Evolutionary conservation across 2,329 filamentous ascomycete genomes (phyloP).

Genomic region (Aspergillus phoenicis): DNA sequence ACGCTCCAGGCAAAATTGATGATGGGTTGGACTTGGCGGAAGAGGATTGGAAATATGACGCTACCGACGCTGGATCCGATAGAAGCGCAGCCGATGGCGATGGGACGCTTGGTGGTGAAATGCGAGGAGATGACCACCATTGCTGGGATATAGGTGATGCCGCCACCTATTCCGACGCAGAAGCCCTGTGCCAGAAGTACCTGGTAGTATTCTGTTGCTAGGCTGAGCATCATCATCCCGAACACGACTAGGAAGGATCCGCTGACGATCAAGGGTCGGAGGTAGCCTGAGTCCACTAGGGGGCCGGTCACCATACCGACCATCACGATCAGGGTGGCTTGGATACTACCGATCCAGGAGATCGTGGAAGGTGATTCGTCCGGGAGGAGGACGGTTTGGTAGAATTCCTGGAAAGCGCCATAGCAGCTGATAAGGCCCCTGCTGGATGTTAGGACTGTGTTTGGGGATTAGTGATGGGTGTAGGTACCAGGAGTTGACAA

Average conservation of each 20-base stretch:
- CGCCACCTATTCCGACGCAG: conserved; percentile 35
- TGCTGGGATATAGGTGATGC: conserved; percentile 36
- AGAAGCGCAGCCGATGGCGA: conserved; percentile 60
- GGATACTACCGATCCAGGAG: conserved; percentile 52
- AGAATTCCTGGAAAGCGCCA: conserved; percentile 54
- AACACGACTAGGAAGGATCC: conserved; percentile 46
- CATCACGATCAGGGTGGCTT: conserved; percentile 51
- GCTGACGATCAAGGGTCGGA: conserved; percentile 43
- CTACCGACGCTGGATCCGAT: conserved; percentile 62
- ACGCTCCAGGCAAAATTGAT: conserved; percentile 64
- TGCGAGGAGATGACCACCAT: conserved; percentile 34
- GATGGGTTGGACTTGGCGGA: conserved; percentile 55
- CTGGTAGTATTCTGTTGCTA: conserved; percentile 37
- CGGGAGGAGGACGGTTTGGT: conserved; percentile 42
- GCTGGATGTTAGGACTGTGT: background rate
- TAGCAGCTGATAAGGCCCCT: conserved; percentile 50
- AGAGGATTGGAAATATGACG: conserved; percentile 60
- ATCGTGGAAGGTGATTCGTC: conserved; percentile 44
- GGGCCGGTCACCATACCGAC: conserved; percentile 52
- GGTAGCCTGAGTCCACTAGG: conserved; percentile 51
- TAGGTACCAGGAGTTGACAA: conserved; percentile 37
- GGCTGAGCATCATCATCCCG: conserved; percentile 40
- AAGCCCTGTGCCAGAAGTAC: conserved; percentile 51
- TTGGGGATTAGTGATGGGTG: background rate
- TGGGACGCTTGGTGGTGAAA: conserved; percentile 50